Conservation (phyloP, 257 asterid species). For the Nicotiana noctiflora region DNA sequence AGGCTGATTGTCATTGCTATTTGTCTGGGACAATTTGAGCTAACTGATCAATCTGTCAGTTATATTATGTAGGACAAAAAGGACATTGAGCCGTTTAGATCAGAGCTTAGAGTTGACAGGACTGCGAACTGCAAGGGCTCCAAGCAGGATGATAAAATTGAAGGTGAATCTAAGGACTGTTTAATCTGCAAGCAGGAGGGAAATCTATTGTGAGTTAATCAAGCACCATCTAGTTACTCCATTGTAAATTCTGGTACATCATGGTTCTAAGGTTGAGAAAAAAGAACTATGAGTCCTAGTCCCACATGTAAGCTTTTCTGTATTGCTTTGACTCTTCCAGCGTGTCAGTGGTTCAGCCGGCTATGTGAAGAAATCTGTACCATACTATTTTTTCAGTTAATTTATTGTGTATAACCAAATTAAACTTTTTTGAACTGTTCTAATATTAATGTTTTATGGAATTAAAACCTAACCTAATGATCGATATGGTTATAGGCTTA, state of each 20-base stretch:
- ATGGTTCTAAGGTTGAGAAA: background rate
- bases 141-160: constrained; percentile 6
- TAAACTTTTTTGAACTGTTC: background rate
- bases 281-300: background rate
- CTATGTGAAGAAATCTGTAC: background rate
- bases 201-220: constrained; percentile 26
- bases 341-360: background rate
- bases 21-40: background rate
- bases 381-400: background rate
- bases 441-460: background rate
- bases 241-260: background rate
- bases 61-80: constrained; percentile 5
- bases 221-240: background rate
- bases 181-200: constrained; percentile 11
- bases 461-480: background rate
- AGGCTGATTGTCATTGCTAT: background rate
- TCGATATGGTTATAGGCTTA: no score
- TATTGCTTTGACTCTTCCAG: background rate
- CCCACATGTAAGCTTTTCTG: background rate
- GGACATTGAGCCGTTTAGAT: background rate
- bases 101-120: background rate
- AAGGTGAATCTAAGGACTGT: constrained; percentile 12
- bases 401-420: background rate
- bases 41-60: background rate
- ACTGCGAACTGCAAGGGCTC: background rate